Evolutionary conservation across 148 eudicot genomes (phyloP), one percentile per base, ranked within the genome.

Genomic region (Agrostemma githago): DNA sequence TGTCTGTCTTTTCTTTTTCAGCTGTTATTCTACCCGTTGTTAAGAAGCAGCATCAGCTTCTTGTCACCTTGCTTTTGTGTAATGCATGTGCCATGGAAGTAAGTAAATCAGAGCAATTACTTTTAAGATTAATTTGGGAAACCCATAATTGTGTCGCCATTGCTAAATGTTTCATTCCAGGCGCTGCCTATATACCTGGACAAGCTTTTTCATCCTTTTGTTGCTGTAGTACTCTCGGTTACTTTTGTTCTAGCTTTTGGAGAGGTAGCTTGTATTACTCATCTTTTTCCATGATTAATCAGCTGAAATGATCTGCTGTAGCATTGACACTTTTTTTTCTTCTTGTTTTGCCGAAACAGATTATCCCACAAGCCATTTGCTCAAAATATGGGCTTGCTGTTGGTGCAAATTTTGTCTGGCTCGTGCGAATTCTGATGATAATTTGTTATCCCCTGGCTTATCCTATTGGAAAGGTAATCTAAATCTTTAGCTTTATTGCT

Each of bases 21-120:
- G 98, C 97, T 82, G 86, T 65, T 70, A 92, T 94, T 65, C 76
- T 89, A n/a, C 98, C 98, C 16, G 98, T 94, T 68, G 96, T 94
- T 8, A 95, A 94, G 79, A 92, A 90, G 88, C 98, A 94, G 80
- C 97, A 94, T 80, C 98, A 94, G 76, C 97, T 94, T 81, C 96
- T 94, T 64, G 98, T 94, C 40, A 94, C 98, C 66, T 83, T 94
- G 86, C 92, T 94, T 57, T 70, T 94, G 66, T 92, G 98, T 64
- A 94, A 94, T 87, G 97, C 98, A 21, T 90, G 89, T 84, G 98
- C 98, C 11, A 91, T 92, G 97, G 98, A 94, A 88, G 98, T 90
- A 81, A 74, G 82, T 74, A 43, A 21, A 41, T n/a, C 51, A 43
- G 2, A 17, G 12, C 48, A 53, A 70, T 21, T 26, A 17, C 40